Evolutionary conservation across 768 basidiomycete genomes (phyloP).

Genomic region (Boletus fagicola): DNA sequence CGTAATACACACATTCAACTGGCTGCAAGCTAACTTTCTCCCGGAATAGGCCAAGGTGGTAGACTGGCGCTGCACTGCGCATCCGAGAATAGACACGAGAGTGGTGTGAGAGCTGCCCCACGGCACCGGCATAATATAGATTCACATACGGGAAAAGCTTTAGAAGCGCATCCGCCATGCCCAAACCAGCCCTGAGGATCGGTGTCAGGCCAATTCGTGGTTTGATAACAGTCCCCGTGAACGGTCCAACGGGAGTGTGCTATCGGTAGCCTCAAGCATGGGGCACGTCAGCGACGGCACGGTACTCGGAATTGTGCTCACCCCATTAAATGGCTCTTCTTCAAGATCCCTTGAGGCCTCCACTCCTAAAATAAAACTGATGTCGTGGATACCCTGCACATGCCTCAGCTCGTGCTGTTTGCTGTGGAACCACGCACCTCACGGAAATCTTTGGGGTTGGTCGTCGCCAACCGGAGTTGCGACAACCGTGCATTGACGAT

Average conservation of each 20-base stretch:
- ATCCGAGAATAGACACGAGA: neutral
- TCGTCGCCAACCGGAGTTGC: slow-evolving; percentile 60
- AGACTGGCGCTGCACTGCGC: slow-evolving; percentile 72
- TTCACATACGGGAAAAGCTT: slow-evolving; percentile 76
- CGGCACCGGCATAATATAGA: neutral
- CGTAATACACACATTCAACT: slow-evolving; percentile 69
- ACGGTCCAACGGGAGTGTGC: slow-evolving; percentile 79
- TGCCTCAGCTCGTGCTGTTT: slow-evolving; percentile 2
- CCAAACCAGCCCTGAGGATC: slow-evolving; percentile 88
- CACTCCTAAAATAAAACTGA: slow-evolving; percentile 77
- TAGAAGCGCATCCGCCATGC: slow-evolving; percentile 88
- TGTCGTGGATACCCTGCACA: slow-evolving; percentile 64
- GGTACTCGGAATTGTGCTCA: slow-evolving; percentile 36
- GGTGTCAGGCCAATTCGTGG: slow-evolving; percentile 83
- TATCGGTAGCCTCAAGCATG: slow-evolving; percentile 26
- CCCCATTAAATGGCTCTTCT: slow-evolving; percentile 60
- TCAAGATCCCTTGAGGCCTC: slow-evolving; percentile 75
- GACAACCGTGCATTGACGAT: slow-evolving; percentile 72
- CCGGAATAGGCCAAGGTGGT: slow-evolving; percentile 86
- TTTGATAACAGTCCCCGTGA: slow-evolving; percentile 74
- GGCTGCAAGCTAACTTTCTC: slow-evolving; percentile 87
- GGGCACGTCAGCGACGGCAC: neutral
- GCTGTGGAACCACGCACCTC: slow-evolving; percentile 47
- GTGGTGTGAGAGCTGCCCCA: neutral
- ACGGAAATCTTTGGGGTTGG: slow-evolving; percentile 72